phyloP scores from a whole-genome alignment of 1,284 basidiomycete species.

The Stygiomarasmius scandens region DNA sequence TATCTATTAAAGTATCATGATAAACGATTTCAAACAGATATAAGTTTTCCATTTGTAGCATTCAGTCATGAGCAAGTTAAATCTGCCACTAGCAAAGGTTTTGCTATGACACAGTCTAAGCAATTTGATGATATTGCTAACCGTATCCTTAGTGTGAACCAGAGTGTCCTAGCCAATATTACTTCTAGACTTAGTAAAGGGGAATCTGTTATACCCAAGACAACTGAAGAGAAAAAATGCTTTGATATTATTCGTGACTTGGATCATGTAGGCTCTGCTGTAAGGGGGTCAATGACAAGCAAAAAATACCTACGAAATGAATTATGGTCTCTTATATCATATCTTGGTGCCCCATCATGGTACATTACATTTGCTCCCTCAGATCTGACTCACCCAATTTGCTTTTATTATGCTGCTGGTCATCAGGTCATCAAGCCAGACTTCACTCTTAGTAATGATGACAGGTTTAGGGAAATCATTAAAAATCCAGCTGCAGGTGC shows the following conservation, averaged over 20 bases:
- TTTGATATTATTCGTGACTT: constrained; percentile 27
- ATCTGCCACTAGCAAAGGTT: constrained; percentile 26
- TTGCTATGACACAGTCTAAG: constrained; percentile 26
- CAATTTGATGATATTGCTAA: constrained; percentile 29
- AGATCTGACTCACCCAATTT: constrained; percentile 33
- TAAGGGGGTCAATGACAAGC: constrained; percentile 32
- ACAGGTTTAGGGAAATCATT: constrained; percentile 15
- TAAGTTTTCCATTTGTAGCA: constrained; percentile 27
- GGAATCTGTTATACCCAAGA: constrained; percentile 19
- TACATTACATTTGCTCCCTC: constrained; percentile 38
- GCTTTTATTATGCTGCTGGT: constrained; percentile 30
- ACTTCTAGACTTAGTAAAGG: constrained; percentile 5
- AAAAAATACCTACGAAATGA: constrained; percentile 37
- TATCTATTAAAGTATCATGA: constrained; percentile 32
- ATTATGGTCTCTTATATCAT: constrained; percentile 34
- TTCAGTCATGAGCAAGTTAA: constrained; percentile 35
- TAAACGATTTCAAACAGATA: constrained; percentile 31
- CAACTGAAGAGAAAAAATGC: constrained; percentile 33
- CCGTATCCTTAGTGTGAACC: constrained; percentile 27
- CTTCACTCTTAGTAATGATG: not conserved
- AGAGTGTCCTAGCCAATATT: constrained; percentile 23
- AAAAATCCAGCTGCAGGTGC: constrained; percentile 28
- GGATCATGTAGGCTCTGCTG: constrained; percentile 31
- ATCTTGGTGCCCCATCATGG: constrained; percentile 34
- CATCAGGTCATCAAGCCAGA: not conserved